Base-by-base conservation (phyloP, 306 rosid genomes). In the Vicia faba region DNA sequence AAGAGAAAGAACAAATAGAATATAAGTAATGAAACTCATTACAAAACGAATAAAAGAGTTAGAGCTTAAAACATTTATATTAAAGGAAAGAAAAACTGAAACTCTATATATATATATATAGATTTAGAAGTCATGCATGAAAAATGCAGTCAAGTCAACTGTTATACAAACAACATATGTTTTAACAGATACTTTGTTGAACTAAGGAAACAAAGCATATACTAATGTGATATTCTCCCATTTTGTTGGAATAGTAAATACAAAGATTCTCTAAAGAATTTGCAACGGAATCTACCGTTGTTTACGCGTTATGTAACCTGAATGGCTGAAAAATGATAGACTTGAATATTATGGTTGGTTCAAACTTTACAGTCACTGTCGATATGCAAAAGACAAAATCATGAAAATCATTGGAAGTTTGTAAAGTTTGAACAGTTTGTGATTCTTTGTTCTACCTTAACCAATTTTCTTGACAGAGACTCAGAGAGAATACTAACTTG, bases 261-360 rank as follows among this genome's bases (percentile, higher is more conserved):
- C 40, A 28, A 57, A 57, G 25, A 57, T 31, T 57, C 41, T 57
- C 43, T 3, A 33, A 3, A 15, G 14, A 10, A 59, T 15, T 9
- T 59, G n/a, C 28, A 59, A 15, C 9, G 5, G 8, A 15, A 59
- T 59, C 64, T 59, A 58, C 13, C 59, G 31, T 48, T 3, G 46
- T 48, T 66, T 31, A 16, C 2, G 12, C 19, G 71, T 48, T 16
- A 5, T 7, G 33, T 3, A 46, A 11, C 11, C 8, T 28, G 7
- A 44, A 11, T 26, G 5, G 43, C 15, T 26, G 14, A 15, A 65
- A 46, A 15, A 33, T 33, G 11, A 2, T 11, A 66, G 59, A 66
- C 48, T 16, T 33, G 71, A 65, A 66, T 66, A 31, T 28, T 66
- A 49, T 49, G 23, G 23, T 31, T n/a, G 60, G 60, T 49, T 49